Evolutionary conservation across 2,329 filamentous ascomycete species (phyloP).

Genomic region (Paraphaeosphaeria minitans): DNA sequence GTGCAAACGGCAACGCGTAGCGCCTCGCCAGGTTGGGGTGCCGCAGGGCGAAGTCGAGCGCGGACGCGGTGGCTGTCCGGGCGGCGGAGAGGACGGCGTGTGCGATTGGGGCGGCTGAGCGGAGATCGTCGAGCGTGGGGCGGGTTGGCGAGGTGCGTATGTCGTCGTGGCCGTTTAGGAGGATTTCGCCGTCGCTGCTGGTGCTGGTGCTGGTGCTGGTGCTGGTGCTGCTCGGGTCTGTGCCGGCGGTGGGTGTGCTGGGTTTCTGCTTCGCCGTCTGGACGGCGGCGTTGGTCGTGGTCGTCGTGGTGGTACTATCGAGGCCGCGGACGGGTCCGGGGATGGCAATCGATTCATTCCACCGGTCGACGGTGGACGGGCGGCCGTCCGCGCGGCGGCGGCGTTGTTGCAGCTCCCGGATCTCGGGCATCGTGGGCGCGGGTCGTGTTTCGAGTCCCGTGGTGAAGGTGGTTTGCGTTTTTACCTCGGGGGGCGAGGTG

Average conservation of each 20-base stretch:
- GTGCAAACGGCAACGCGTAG: constrained; percentile 3
- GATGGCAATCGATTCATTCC: too few relatives aligned
- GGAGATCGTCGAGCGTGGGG: too few relatives aligned
- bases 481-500: background rate
- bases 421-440: background rate
- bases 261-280: background rate
- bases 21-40: background rate
- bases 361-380: background rate
- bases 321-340: too few relatives aligned
- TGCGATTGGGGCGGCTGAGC: background rate
- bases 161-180: too few relatives aligned
- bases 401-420: background rate
- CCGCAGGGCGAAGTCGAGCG: background rate
- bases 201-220: too few relatives aligned
- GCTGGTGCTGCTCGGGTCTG: too few relatives aligned
- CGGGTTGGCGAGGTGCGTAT: too few relatives aligned
- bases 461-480: background rate
- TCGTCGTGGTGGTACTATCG: background rate
- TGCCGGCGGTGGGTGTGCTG: too few relatives aligned
- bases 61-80: background rate
- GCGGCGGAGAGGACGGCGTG: background rate
- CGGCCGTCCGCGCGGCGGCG: background rate
- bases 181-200: background rate
- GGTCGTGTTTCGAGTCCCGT: background rate
- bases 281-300: background rate